These are phyloP conservation scores for Ganoderma sp. DNA, from an alignment of 1,284 basidiomycete species.

Conservation along the genomic window DNA sequence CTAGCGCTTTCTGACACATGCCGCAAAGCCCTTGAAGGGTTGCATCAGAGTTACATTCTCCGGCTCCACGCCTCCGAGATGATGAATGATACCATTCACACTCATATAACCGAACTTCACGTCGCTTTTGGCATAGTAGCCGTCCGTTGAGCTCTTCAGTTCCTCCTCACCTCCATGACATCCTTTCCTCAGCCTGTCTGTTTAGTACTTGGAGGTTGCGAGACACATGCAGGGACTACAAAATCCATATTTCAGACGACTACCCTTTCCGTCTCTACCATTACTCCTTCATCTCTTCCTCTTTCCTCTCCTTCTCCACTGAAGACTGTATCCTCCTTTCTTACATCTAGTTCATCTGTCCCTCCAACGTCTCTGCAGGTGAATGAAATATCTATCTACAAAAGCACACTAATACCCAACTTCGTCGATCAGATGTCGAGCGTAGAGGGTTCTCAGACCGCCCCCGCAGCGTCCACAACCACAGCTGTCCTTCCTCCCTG, in stretches of 20 bases:
- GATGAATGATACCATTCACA: background rate
- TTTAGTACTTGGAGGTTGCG: background rate
- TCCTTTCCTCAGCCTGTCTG: background rate
- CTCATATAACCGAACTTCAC: background rate
- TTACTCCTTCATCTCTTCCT: background rate
- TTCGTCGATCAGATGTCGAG: background rate
- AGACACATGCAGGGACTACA: background rate
- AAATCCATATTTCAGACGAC: too few species aligned
- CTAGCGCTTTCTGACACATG: background rate
- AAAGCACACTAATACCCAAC: background rate
- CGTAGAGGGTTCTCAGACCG: background rate
- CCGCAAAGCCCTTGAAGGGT: background rate
- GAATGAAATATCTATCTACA: background rate
- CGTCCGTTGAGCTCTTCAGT: background rate
- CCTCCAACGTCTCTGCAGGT: background rate
- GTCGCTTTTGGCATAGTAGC: background rate
- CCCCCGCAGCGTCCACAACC: background rate
- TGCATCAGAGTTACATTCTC: background rate
- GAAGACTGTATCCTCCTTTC: too few species aligned
- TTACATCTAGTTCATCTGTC: background rate
- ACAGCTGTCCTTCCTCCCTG: background rate
- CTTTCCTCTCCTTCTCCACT: background rate
- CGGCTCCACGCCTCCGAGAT: background rate
- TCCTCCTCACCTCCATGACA: background rate
- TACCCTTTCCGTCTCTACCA: too few species aligned